A percentile compares a stretch with the other conserved stretches of the same genome.
phyloP scores from a whole-genome alignment of 345 rosid genomes.

The Murraya koenigii region DNA sequence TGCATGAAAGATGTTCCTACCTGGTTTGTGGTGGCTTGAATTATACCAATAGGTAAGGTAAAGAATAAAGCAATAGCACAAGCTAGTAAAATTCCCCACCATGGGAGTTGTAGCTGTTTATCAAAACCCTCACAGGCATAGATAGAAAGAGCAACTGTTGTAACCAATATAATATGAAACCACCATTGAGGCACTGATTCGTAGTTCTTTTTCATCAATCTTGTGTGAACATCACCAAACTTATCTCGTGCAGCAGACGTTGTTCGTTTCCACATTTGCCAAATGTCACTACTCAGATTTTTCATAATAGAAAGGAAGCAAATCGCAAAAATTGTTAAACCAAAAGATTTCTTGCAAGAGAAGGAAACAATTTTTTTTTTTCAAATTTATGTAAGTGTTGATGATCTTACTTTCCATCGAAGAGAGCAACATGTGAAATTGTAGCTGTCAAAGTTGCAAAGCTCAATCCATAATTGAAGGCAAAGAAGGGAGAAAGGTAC shows the following conservation, averaged over 20 bases:
- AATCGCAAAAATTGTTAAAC: neutral
- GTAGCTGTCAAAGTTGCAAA: conserved; percentile 56
- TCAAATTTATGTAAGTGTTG: neutral
- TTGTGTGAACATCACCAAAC: conserved; percentile 59
- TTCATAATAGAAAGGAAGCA: neutral
- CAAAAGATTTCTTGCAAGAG: neutral
- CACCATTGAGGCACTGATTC: conserved; percentile 51
- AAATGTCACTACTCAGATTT: neutral
- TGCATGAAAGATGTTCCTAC: conserved; percentile 12
- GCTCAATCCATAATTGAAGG: conserved; percentile 60
- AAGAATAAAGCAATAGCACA: conserved; percentile 36
- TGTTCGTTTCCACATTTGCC: conserved; percentile 42
- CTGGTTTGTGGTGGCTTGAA: conserved; percentile 57
- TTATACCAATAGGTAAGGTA: conserved; percentile 48
- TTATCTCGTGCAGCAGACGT: conserved; percentile 28
- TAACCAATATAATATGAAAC: conserved; percentile 31
- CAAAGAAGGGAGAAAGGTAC: conserved; percentile 57
- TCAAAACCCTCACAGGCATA: conserved; percentile 47
- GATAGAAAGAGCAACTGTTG: conserved; percentile 31
- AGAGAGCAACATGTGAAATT: conserved; percentile 59
- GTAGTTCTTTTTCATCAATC: conserved; percentile 66
- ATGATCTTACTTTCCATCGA: conserved; percentile 55
- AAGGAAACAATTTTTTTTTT: neutral
- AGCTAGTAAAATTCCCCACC: conserved; percentile 50
- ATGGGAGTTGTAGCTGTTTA: conserved; percentile 46